A percentile compares a stretch with the other conserved stretches of the same genome.
Evolutionary conservation across 106 monocot species (phyloP).

Genomic region (Posidonia australis): DNA sequence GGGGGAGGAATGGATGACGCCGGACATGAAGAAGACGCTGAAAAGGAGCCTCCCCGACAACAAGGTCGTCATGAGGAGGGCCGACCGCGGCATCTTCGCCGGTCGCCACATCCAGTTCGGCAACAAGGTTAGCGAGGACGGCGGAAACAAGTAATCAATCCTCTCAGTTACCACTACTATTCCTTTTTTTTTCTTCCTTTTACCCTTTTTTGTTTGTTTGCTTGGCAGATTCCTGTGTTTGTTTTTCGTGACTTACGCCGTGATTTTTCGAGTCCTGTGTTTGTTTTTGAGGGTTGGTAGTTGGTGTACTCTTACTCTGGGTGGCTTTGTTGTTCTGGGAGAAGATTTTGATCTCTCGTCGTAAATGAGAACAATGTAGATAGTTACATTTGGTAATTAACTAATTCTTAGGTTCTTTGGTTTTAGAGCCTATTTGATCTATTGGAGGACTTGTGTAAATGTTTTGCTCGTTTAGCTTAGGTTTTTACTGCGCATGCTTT

Average conservation of each 20-base stretch:
- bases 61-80: slow-evolving; percentile 71
- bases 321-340: no score
- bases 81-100: slow-evolving; percentile 78
- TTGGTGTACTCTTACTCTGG: no score
- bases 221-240: no score
- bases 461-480: no score
- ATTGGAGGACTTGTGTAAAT: no score
- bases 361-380: no score
- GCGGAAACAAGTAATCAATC: slow-evolving; percentile 71
- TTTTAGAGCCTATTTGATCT: no score
- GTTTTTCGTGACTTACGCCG: not conserved
- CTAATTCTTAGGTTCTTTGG: no score
- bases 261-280: not conserved
- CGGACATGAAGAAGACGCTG: slow-evolving; percentile 41
- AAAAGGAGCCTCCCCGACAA: slow-evolving; percentile 46
- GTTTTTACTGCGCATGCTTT: no score
- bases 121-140: slow-evolving; percentile 70
- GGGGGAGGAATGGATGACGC: slow-evolving; percentile 25
- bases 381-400: no score
- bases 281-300: not conserved
- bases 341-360: no score
- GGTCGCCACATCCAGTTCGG: slow-evolving; percentile 93
- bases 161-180: not conserved
- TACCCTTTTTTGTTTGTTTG: no score
- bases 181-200: not conserved